Conservation (phyloP, 257 asterid genomes). For the Mitragyna speciosa region DNA sequence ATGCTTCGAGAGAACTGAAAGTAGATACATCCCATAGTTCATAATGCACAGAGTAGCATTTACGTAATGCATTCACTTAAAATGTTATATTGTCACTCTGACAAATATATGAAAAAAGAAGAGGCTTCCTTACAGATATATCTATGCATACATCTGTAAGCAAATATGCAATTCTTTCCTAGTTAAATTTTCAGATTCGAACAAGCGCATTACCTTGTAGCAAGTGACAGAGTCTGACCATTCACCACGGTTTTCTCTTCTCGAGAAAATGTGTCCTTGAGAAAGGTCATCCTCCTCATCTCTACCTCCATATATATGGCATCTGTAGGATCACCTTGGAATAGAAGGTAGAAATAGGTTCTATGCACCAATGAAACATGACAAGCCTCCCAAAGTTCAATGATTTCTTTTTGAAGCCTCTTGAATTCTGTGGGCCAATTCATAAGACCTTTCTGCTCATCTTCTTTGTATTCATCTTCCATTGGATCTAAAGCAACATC, state of each 20-base stretch:
- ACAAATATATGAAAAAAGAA: neutral
- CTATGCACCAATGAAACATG: constrained; percentile 78
- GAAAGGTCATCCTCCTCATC: constrained; percentile 69
- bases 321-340: constrained; percentile 85
- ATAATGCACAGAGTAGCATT: too few species aligned
- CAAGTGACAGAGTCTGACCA: constrained; percentile 51
- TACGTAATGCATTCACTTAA: neutral
- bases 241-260: constrained; percentile 63
- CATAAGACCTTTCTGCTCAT: constrained; percentile 43
- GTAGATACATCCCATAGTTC: too few species aligned
- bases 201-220: constrained; percentile 54
- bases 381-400: constrained; percentile 84
- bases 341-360: constrained; percentile 77
- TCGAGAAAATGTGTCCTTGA: constrained; percentile 56
- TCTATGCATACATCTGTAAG: neutral
- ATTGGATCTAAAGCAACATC: constrained; percentile 89
- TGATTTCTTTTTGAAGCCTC: constrained; percentile 68
- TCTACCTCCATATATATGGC: constrained; percentile 91
- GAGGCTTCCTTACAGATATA: neutral
- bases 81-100: neutral
- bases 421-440: constrained; percentile 82
- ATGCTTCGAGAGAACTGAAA: too few species aligned
- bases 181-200: neutral
- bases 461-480: constrained; percentile 46
- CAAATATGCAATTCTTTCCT: neutral